These are phyloP conservation scores for Acer yangbiense DNA, from an alignment of 345 rosid species.

Conservation along the genomic window DNA sequence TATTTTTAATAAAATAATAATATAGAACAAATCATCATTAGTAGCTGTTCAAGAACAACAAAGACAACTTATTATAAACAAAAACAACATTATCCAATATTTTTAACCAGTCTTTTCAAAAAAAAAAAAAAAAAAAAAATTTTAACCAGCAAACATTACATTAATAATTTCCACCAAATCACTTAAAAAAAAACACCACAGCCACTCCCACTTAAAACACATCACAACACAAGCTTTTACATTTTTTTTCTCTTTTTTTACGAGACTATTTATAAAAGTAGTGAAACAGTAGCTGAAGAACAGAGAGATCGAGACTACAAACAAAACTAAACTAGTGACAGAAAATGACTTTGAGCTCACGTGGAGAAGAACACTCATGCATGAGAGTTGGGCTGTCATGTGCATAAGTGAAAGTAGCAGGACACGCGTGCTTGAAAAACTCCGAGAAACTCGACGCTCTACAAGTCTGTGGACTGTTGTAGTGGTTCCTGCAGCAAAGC, in stretches of 20 bases:
- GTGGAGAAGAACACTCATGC: slow-evolving; percentile 87
- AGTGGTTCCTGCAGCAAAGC: slow-evolving; percentile 80
- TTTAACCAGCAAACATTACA: background rate
- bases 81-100: background rate
- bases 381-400: slow-evolving; percentile 83
- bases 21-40: no score
- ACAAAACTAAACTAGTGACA: slow-evolving; percentile 49
- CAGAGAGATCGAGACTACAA: background rate
- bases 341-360: slow-evolving; percentile 94
- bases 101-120: background rate
- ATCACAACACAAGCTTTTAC: background rate
- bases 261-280: no score
- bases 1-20: no score
- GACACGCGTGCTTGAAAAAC: slow-evolving; percentile 88
- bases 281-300: background rate
- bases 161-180: background rate
- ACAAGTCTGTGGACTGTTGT: slow-evolving; percentile 79
- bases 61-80: no score
- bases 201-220: no score
- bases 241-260: background rate
- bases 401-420: slow-evolving; percentile 82
- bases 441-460: slow-evolving; percentile 61
- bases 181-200: background rate
- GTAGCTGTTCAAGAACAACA: no score
- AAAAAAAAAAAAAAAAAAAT: no score